Percentiles rank a stretch among this genome's conserved stretches.
phyloP scores from a whole-genome alignment of 768 basidiomycete species.

The Pisolithus sp. region DNA sequence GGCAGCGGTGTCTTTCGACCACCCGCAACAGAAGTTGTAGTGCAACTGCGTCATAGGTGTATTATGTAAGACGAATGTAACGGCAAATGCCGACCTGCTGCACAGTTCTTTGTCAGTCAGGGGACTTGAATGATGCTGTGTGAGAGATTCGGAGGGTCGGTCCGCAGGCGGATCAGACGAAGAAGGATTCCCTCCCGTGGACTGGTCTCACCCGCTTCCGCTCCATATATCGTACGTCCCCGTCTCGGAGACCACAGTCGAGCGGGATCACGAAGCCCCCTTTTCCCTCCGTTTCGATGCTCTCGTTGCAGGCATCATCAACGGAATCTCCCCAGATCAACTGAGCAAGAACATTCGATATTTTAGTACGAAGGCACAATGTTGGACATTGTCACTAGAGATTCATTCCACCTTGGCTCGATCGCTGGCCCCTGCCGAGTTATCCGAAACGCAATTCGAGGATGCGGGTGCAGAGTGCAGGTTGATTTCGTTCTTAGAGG shows the following conservation, averaged over 20 bases:
- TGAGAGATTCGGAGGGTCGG: too few relatives aligned
- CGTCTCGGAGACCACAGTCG: constrained; percentile 35
- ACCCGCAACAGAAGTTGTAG: neutral
- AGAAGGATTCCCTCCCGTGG: too few relatives aligned
- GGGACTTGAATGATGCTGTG: too few relatives aligned
- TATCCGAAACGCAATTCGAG: constrained; percentile 68
- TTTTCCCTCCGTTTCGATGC: constrained; percentile 67
- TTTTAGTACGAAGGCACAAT: constrained; percentile 73
- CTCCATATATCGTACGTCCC: too few relatives aligned
- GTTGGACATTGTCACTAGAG: constrained; percentile 68
- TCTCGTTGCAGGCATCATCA: constrained; percentile 57
- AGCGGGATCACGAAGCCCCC: constrained; percentile 53
- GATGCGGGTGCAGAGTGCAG: constrained; percentile 47
- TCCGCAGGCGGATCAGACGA: too few relatives aligned
- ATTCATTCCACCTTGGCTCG: constrained; percentile 71
- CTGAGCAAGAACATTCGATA: constrained; percentile 70
- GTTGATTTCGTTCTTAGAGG: constrained; percentile 46
- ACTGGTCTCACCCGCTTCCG: too few relatives aligned
- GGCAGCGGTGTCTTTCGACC: constrained; percentile 6
- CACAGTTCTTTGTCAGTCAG: constrained; percentile 43
- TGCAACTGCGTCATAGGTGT: neutral
- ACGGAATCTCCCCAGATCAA: constrained; percentile 57
- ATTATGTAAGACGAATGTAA: neutral
- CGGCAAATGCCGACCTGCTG: constrained; percentile 36
- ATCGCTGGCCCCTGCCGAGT: constrained; percentile 53